Conservation (phyloP, 2,329 filamentous ascomycete species). For the Colletotrichum neosansevieriae region DNA sequence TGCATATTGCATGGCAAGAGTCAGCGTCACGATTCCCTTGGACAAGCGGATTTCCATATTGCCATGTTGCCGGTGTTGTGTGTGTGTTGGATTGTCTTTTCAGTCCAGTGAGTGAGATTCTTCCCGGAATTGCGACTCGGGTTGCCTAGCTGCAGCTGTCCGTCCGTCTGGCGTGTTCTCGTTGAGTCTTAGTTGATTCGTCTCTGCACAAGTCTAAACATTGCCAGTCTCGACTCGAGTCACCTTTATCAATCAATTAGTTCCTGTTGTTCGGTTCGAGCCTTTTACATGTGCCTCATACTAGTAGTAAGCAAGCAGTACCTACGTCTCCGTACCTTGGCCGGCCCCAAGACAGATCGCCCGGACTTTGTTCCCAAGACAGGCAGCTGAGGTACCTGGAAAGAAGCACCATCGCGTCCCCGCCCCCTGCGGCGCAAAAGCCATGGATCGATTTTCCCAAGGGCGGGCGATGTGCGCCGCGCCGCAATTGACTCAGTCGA, state of each 20-base stretch:
- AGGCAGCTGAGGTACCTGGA: background rate
- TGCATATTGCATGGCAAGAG: background rate
- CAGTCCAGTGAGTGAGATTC: background rate
- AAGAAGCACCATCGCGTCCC: constrained; percentile 31
- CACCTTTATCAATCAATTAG: background rate
- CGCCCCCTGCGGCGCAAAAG: constrained; percentile 32
- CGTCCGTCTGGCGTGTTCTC: background rate
- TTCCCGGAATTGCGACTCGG: background rate
- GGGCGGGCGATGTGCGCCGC: constrained; percentile 15
- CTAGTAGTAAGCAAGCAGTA: background rate
- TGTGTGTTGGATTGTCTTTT: background rate
- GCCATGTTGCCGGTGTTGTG: no score
- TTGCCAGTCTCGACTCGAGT: background rate
- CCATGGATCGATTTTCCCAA: constrained; percentile 16
- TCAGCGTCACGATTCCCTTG: constrained; percentile 4
- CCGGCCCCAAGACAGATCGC: background rate
- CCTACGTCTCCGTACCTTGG: no score
- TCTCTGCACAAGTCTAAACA: background rate
- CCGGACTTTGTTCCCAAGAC: constrained; percentile 23
- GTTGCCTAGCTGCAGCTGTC: constrained; percentile 15
- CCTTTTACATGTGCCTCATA: constrained; percentile 4
- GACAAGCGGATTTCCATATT: background rate
- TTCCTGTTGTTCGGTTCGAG: background rate
- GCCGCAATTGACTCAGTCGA: constrained; percentile 27
- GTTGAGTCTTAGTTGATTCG: constrained; percentile 1